These are phyloP conservation scores for Pseudogymnoascus sp. DNA, from an alignment of 2,329 filamentous ascomycete species.

Conservation along the genomic window DNA sequence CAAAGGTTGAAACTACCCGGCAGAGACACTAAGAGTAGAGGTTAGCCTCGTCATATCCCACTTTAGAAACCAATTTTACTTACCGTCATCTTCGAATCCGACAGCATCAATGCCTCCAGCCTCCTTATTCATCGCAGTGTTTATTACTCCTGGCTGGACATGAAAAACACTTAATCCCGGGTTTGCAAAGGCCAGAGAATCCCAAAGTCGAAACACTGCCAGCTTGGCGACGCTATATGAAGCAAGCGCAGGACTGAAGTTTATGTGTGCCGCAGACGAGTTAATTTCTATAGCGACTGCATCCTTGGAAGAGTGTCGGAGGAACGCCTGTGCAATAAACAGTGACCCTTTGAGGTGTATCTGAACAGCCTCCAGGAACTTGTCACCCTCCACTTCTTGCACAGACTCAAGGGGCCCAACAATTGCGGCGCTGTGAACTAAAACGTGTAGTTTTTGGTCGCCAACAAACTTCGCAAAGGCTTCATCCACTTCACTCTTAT, in stretches of 20 bases:
- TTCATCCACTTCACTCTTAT: conserved; percentile 26
- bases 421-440: conserved; percentile 34
- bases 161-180: conserved; percentile 27
- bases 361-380: conserved; percentile 31
- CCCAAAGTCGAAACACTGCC: conserved; percentile 27
- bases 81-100: conserved; percentile 26
- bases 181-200: conserved; percentile 24
- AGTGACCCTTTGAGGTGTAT: conserved; percentile 30
- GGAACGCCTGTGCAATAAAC: conserved; percentile 30
- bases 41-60: conserved; percentile 15
- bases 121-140: conserved; percentile 26
- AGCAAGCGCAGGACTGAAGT: conserved; percentile 20
- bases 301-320: conserved; percentile 26
- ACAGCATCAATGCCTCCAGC: conserved; percentile 19
- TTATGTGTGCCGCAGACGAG: conserved; percentile 31
- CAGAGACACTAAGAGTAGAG: conserved; percentile 18
- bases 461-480: conserved; percentile 28
- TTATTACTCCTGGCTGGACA: conserved; percentile 29
- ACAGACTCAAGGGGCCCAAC: conserved; percentile 26
- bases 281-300: conserved; percentile 32
- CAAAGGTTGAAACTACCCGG: conserved; percentile 21
- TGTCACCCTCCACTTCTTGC: conserved; percentile 23
- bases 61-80: conserved; percentile 14
- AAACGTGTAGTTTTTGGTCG: conserved; percentile 31
- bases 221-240: conserved; percentile 27